These are phyloP conservation scores for Skeletonema menzelii DNA, from an alignment of 108 stramenopile genomes.

Conservation along the genomic window DNA sequence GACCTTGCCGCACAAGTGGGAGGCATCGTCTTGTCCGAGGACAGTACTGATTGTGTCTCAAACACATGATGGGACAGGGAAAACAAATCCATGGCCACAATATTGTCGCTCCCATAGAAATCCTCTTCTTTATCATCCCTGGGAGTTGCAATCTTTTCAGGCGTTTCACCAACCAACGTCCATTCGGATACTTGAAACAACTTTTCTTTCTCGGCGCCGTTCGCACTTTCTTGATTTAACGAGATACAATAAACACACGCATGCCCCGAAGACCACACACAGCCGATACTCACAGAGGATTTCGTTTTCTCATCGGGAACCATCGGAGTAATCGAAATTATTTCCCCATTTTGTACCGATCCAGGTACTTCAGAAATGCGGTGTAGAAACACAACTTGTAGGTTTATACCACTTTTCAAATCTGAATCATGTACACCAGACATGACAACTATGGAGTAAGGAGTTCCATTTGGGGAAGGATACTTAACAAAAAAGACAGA, in stretches of 20 bases:
- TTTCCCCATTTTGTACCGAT: slow-evolving; percentile 3
- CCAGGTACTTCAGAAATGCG: slow-evolving; percentile 6
- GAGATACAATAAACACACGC: slow-evolving; percentile 44
- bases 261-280: slow-evolving; percentile 58
- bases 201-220: not conserved
- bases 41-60: not conserved
- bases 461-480: slow-evolving; percentile 8
- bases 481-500: slow-evolving; percentile 34
- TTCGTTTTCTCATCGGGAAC: slow-evolving; percentile 16
- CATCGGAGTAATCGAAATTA: slow-evolving; percentile 37
- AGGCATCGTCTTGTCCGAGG: not conserved
- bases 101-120: slow-evolving; percentile 54
- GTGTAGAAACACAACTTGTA: slow-evolving; percentile 28
- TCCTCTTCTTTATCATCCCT: slow-evolving; percentile 15
- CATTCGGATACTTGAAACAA: slow-evolving; percentile 40
- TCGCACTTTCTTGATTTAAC: not conserved
- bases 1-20: not conserved
- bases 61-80: slow-evolving; percentile 40
- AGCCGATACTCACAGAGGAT: slow-evolving; percentile 53
- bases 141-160: slow-evolving; percentile 27
- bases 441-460: slow-evolving; percentile 43
- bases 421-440: slow-evolving; percentile 10
- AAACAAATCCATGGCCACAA: slow-evolving; percentile 51
- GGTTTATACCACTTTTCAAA: not conserved
- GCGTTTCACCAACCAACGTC: slow-evolving; percentile 37